phyloP scores from a whole-genome alignment of 306 rosid genomes.

The Malus sieversii region DNA sequence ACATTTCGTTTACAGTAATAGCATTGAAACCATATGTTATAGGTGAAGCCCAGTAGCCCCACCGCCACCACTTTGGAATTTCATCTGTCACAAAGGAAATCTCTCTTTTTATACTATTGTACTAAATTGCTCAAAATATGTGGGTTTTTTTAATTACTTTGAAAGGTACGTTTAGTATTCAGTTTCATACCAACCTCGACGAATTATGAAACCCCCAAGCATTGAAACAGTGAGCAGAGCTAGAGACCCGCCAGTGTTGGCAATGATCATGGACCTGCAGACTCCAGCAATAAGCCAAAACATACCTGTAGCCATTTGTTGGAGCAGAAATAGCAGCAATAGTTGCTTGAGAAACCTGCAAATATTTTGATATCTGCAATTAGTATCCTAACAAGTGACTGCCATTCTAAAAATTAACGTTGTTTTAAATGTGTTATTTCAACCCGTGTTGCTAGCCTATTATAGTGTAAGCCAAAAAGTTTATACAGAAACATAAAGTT shows the following conservation, averaged over 20 bases:
- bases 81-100: constrained; percentile 35
- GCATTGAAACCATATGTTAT: constrained; percentile 68
- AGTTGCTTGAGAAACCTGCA: constrained; percentile 85
- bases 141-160: not conserved
- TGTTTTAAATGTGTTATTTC: not conserved
- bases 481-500: not conserved
- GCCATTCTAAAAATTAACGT: not conserved
- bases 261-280: constrained; percentile 83
- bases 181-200: constrained; percentile 47
- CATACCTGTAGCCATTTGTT: constrained; percentile 89
- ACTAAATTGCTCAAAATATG: not conserved
- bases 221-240: constrained; percentile 66
- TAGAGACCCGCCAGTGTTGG: constrained; percentile 86
- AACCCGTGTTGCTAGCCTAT: not conserved
- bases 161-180: not conserved
- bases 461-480: not conserved
- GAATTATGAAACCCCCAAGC: constrained; percentile 86
- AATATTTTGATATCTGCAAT: not conserved
- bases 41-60: constrained; percentile 94
- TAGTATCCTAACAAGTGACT: not conserved
- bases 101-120: not conserved
- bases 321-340: constrained; percentile 58
- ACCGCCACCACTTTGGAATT: constrained; percentile 87
- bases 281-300: constrained; percentile 78
- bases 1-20: constrained; percentile 68